phyloP scores from a whole-genome alignment of 1,284 basidiomycete species.

The Cutaneotrichosporon spelunceum region DNA sequence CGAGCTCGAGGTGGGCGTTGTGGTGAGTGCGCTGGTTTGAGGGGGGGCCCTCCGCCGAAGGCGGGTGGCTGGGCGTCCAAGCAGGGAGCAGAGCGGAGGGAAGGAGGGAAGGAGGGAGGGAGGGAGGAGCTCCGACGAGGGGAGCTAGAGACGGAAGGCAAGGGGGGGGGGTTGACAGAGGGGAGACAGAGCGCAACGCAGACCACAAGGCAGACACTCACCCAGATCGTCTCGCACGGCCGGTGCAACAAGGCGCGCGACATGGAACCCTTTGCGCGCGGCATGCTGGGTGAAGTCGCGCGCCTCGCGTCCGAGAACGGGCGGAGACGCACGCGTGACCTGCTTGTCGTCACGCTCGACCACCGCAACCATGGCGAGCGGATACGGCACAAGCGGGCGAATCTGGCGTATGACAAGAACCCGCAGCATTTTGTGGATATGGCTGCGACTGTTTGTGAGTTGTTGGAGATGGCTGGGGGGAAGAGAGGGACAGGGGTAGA shows the following conservation, averaged over 20 bases:
- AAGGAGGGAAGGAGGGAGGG: no score
- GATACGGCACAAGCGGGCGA: constrained; percentile 57
- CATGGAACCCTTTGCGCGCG: constrained; percentile 41
- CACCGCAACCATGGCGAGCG: constrained; percentile 73
- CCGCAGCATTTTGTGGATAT: constrained; percentile 66
- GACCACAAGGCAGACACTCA: neutral
- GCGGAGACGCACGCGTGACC: constrained; percentile 32
- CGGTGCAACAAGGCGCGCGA: constrained; percentile 39
- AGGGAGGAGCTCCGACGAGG: no score
- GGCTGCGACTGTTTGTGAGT: constrained; percentile 62
- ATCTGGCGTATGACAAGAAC: constrained; percentile 63
- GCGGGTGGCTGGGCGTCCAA: no score
- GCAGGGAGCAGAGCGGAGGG: no score
- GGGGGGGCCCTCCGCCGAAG: no score
- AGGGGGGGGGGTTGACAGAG: no score
- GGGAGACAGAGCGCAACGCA: neutral
- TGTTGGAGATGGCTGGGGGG: neutral
- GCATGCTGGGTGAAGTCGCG: constrained; percentile 34
- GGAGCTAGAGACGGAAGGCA: no score
- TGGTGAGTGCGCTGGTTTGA: constrained; percentile 41
- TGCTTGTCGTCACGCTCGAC: constrained; percentile 55
- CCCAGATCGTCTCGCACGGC: constrained; percentile 45
- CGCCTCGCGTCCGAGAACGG: constrained; percentile 13
- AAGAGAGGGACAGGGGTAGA: neutral
- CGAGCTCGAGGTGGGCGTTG: constrained; percentile 30